Evolutionary conservation across 495 filamentous ascomycete genomes (phyloP).

Genomic region (Amniculicola lignicola): DNA sequence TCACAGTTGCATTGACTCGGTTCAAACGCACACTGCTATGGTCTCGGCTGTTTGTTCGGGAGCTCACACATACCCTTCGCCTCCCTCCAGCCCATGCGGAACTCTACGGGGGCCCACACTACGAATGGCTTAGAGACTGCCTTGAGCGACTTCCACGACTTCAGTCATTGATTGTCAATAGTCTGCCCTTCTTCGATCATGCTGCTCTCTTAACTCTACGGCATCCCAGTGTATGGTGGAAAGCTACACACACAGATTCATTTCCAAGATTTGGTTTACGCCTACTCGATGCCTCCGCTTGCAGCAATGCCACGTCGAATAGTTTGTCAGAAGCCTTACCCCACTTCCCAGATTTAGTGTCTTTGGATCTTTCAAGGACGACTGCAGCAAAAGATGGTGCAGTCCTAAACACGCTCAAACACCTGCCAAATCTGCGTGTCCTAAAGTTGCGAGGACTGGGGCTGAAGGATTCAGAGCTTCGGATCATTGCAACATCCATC

Average conservation of each 20-base stretch:
- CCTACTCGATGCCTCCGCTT: conserved; percentile 56
- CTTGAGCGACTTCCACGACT: conserved; percentile 58
- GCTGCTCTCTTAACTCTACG: conserved; percentile 54
- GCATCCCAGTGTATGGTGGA: conserved; percentile 25
- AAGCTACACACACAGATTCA: conserved; percentile 1
- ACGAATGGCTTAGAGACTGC: conserved; percentile 61
- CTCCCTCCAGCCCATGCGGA: conserved; percentile 65
- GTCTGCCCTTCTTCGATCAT: conserved; percentile 64
- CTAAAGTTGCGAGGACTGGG: conserved; percentile 58
- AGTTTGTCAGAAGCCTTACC: conserved; percentile 53
- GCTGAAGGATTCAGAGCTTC: conserved; percentile 55
- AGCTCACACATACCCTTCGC: conserved; percentile 62
- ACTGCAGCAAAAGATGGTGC: conserved; percentile 51
- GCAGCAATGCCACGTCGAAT: conserved; percentile 55
- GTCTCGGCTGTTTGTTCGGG: conserved; percentile 53
- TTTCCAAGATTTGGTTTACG: conserved; percentile 44
- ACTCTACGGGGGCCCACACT: conserved; percentile 60
- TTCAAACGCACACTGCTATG: conserved; percentile 59
- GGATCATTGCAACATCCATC: conserved; percentile 54
- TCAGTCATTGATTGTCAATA: conserved; percentile 60
- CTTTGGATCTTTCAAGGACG: conserved; percentile 61
- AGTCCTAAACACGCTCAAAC: conserved; percentile 45
- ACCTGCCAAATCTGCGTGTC: conserved; percentile 53
- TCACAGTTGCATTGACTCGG: conserved; percentile 57
- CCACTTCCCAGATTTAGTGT: conserved; percentile 55